Percentiles rank a stretch among this genome's conserved stretches.
phyloP scores from a whole-genome alignment of 768 basidiomycete species.

The Sporobolomyces phaffii region DNA sequence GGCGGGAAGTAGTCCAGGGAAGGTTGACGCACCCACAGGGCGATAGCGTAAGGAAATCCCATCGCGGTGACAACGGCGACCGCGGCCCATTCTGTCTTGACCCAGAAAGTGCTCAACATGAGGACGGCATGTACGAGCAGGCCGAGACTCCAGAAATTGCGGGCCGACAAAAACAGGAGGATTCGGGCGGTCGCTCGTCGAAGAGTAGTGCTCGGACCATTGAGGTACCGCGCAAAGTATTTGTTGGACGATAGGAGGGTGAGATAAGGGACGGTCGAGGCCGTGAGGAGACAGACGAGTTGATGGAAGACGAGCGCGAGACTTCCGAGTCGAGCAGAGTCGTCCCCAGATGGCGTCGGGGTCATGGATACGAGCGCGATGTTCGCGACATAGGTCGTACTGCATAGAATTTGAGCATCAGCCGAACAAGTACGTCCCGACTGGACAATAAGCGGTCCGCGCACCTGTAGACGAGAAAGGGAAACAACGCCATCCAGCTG shows the following conservation, averaged over 20 bases:
- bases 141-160: conserved; percentile 9
- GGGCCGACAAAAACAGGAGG: conserved; percentile 4
- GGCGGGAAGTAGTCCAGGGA: background rate
- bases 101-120: conserved; percentile 3
- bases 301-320: conserved; percentile 74
- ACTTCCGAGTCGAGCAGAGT: conserved; percentile 75
- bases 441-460: background rate
- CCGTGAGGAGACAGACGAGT: conserved; percentile 62
- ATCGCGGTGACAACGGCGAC: background rate
- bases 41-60: conserved; percentile 6
- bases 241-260: conserved; percentile 7
- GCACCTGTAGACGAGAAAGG: conserved; percentile 29
- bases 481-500: conserved; percentile 39
- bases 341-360: conserved; percentile 48
- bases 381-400: conserved; percentile 39
- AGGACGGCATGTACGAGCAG: background rate
- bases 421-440: background rate
- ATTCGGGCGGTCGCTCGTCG: background rate
- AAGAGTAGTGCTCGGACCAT: background rate
- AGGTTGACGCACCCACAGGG: background rate
- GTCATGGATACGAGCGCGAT: background rate
- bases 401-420: background rate
- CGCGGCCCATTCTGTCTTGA: background rate
- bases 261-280: conserved; percentile 65
- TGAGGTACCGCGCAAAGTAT: conserved; percentile 3